Percentiles rank a stretch among this genome's conserved stretches.
Conservation (phyloP, 306 rosid species). For the Hylodesmum podocarpum region DNA sequence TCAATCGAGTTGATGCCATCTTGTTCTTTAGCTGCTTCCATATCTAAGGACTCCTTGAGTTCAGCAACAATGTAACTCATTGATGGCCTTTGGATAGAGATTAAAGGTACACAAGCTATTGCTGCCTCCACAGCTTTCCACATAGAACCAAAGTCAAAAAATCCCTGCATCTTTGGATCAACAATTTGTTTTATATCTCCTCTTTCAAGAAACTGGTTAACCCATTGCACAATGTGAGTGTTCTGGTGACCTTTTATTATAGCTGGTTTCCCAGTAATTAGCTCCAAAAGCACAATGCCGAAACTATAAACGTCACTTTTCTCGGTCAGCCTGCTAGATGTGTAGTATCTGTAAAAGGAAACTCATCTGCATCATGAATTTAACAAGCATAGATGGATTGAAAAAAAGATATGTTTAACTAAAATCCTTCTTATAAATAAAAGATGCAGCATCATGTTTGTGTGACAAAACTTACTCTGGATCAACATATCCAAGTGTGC, state of each 20-base stretch:
- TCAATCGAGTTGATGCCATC: neutral
- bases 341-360: constrained; percentile 26
- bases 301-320: constrained; percentile 38
- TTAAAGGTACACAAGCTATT: constrained; percentile 29
- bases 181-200: constrained; percentile 29
- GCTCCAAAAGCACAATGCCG: constrained; percentile 42
- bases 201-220: constrained; percentile 2
- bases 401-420: neutral
- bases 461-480: constrained; percentile 22
- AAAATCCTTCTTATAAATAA: neutral
- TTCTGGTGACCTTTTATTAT: constrained; percentile 29
- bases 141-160: constrained; percentile 34
- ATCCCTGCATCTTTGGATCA: constrained; percentile 21
- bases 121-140: constrained; percentile 39
- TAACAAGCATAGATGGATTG: neutral
- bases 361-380: neutral
- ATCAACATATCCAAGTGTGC: constrained; percentile 34
- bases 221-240: constrained; percentile 35
- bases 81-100: constrained; percentile 28
- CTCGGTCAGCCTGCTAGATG: constrained; percentile 27
- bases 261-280: constrained; percentile 31
- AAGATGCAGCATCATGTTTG: neutral
- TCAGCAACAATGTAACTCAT: constrained; percentile 27
- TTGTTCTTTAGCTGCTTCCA: constrained; percentile 20
- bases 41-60: constrained; percentile 24